Evolutionary conservation across 257 asterid species (phyloP).

Genomic region (Nicotiana tabacum): DNA sequence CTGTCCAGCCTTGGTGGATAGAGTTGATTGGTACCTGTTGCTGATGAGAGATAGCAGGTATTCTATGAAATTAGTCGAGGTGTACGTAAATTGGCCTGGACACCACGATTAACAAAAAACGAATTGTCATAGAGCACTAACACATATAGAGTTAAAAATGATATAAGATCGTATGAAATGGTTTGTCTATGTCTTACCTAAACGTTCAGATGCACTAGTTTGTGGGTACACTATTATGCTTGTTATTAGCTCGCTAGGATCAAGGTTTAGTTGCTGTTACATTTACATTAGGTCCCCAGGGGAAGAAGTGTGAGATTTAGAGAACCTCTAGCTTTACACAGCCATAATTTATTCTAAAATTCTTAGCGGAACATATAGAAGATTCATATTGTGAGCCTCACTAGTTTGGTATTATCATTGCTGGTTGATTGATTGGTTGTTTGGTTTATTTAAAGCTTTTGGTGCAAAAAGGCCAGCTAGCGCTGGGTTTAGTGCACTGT

Average conservation of each 20-base stretch:
- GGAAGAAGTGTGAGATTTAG: not conserved
- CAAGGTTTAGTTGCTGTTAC: not conserved
- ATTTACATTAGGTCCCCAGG: not conserved
- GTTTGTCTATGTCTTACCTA: not conserved
- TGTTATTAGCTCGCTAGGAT: not conserved
- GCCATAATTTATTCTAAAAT: not conserved
- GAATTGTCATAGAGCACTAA: not conserved
- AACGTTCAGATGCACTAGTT: not conserved
- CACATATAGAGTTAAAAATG: not conserved
- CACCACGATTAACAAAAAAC: too few species aligned
- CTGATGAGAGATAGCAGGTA: too few species aligned
- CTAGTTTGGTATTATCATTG: not conserved
- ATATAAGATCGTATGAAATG: not conserved
- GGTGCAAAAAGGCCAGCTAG: not conserved
- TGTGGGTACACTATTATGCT: not conserved
- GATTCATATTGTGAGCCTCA: not conserved
- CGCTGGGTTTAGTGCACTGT: not conserved
- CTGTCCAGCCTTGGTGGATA: too few species aligned
- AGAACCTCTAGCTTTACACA: not conserved
- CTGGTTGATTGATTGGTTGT: not conserved
- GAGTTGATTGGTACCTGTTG: too few species aligned
- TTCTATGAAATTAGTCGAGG: too few species aligned
- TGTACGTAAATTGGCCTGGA: too few species aligned
- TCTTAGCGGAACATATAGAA: not conserved
- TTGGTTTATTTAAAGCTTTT: not conserved